phyloP scores from a whole-genome alignment of 176 grass and related monocot genomes.

The Aegilops longissima region DNA sequence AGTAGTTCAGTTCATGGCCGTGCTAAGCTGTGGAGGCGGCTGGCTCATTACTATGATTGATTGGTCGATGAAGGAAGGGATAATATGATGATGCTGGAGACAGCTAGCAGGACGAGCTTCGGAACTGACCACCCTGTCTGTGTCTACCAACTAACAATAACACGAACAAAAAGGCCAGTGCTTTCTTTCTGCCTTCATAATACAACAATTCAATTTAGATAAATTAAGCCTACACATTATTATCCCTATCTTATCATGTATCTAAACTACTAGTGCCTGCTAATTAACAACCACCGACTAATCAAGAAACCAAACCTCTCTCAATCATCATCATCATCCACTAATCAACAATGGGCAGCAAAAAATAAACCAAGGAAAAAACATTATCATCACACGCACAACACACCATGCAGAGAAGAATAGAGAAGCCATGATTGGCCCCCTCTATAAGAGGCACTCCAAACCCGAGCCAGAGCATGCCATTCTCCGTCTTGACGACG shows the following conservation, averaged over 20 bases:
- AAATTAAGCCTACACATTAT: too few relatives aligned
- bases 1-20: too few relatives aligned
- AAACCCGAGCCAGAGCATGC: background rate
- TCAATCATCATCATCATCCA: constrained; percentile 2
- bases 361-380: background rate
- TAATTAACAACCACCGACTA: background rate
- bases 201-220: background rate
- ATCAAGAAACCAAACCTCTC: constrained; percentile 20
- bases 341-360: constrained; percentile 14
- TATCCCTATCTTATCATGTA: background rate
- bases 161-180: background rate
- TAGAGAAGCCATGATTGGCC: background rate
- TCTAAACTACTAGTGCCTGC: background rate
- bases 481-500: constrained; percentile 53
- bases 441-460: constrained; percentile 28
- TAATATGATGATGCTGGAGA: too few relatives aligned
- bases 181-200: background rate
- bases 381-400: too few relatives aligned
- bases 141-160: background rate
- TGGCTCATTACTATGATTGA: too few relatives aligned
- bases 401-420: background rate
- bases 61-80: too few relatives aligned
- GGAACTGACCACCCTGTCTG: constrained; percentile 1
- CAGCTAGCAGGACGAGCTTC: background rate
- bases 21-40: too few relatives aligned